Base-by-base conservation (phyloP, 108 stramenopile species). In the Schizochytrium sp. region DNA sequence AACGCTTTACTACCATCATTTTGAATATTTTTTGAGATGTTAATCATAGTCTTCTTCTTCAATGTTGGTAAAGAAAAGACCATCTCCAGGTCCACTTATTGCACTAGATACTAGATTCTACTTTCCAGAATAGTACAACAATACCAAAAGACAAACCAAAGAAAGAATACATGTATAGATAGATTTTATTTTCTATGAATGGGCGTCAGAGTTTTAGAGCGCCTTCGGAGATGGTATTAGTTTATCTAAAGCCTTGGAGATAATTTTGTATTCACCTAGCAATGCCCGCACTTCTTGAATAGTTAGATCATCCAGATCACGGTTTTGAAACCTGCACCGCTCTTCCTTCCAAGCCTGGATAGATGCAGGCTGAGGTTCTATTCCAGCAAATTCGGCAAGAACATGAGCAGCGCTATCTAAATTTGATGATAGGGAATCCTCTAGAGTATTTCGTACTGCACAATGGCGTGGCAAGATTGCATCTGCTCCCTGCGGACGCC, bases 331-430 rank as follows among this genome's bases (percentile, higher is more conserved):
- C 38, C 76, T 47, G 5, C 49, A 83, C 38, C 50, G 47, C 10
- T 55, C 28, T 53, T 46, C 76, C 76, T 83, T 83, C 76, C 76
- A 83, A n/a, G 47, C 76, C 47, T 83, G 38, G 17, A 83, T 28
- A 28, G 28, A 28, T 28, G 28, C 28, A 28, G 28, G 28, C 28
- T 28, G 28, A 28, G 28, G 28, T 28, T 28, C 59, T 60, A 19
- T 17, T 60, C n/a, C 59, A 60, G 59, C 19, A 60, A n/a, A 60
- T 17, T n/a, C n/a, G 19, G 19, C 17, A 60, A 19, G 17, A 17
- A n/a, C 19, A 60, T 19, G 59, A 17, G 19, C 59, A 60, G 17
- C 59, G 19, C n/a, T 60, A 17, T 60, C 59, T 60, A 17, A 17
- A n/a, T 60, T 60, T n/a, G 59, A 60, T 60, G 59, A 17, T 60